phyloP scores from a whole-genome alignment of 2,329 filamentous ascomycete genomes.

The Colletotrichum magnum region DNA sequence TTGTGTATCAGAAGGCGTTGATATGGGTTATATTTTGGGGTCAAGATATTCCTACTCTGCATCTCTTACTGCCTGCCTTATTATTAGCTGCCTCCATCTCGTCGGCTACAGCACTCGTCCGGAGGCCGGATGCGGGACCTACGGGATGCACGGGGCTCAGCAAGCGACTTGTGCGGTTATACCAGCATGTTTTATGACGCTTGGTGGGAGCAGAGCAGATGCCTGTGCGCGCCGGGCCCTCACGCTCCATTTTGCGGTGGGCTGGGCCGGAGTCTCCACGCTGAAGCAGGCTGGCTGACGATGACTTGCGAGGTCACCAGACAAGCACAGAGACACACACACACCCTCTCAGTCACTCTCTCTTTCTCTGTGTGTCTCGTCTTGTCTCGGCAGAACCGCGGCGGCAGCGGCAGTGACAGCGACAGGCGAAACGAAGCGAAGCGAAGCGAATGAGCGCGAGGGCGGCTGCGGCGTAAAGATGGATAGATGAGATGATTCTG shows the following conservation, averaged over 20 bases:
- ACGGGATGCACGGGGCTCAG: neutral
- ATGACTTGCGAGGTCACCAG: neutral
- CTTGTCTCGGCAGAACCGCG: neutral
- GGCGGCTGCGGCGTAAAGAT: slow-evolving; percentile 8
- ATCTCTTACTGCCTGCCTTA: neutral
- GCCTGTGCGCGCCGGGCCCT: too few relatives aligned
- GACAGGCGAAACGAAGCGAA: neutral
- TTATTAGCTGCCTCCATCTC: neutral
- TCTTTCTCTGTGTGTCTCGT: neutral
- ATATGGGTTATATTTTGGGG: neutral
- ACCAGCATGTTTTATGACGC: neutral
- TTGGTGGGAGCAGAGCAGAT: too few relatives aligned
- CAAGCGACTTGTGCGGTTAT: neutral
- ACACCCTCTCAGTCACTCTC: neutral
- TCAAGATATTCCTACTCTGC: neutral
- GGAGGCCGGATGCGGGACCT: neutral
- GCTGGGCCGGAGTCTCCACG: slow-evolving; percentile 5
- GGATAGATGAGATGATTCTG: slow-evolving; percentile 2
- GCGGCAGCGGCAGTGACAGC: slow-evolving; percentile 2
- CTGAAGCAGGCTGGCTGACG: slow-evolving; percentile 2
- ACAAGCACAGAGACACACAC: neutral
- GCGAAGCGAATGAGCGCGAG: neutral
- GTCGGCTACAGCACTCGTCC: neutral
- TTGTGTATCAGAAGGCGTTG: neutral
- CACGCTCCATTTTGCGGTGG: slow-evolving; percentile 4